Evolutionary conservation across 1,139 yeast species (phyloP), one percentile per base, ranked within the genome.

Genomic region (Yamadazyma pseudoaaseri): DNA sequence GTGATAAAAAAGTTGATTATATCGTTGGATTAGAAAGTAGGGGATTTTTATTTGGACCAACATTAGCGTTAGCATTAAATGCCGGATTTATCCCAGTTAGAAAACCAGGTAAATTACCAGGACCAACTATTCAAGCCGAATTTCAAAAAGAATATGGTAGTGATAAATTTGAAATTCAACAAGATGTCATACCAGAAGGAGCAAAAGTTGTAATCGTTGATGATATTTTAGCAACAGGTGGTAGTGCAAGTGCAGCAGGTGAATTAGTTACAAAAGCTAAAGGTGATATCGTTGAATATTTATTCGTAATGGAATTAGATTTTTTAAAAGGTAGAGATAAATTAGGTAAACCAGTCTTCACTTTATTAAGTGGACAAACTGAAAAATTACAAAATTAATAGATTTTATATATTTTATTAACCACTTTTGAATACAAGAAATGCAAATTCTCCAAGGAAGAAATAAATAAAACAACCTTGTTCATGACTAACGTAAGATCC

Each of bases 201-300:
- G 74, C 95, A 34, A 84, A 73, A 40, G 94, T 92, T 22, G 70
- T 92, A 29, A 74, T 92, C 47, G 95, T 92, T 22, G 98, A 92
- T 59, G 99, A 92, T 57, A 89, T 92, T 51, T 84, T 94, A 60
- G 98, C 98, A 31, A 92, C 98, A 28, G 98, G 97, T 47, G 98
- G 98, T 27, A 83, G 95, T 54, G 98, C 98, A 14, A 68, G 65
- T 41, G 97, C 95, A 41, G 98, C 97, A 28, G 97, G 96, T 38
- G 83, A 86, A 52, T 75, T 94, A 47, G 85, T 87, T 35, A 62
- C 63, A 53, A 66, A 76, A 62, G 49, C 62, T 30, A 82, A 81
- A 35, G 96, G 81, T 39, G 75, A 82, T 38, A 75, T 90, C 37
- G 60, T 81, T 29, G 95, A 89, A 63, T 92, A 80, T 61, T 69